These are phyloP conservation scores for Nicotiana paniculata DNA, from an alignment of 257 asterid genomes.

Conservation along the genomic window DNA sequence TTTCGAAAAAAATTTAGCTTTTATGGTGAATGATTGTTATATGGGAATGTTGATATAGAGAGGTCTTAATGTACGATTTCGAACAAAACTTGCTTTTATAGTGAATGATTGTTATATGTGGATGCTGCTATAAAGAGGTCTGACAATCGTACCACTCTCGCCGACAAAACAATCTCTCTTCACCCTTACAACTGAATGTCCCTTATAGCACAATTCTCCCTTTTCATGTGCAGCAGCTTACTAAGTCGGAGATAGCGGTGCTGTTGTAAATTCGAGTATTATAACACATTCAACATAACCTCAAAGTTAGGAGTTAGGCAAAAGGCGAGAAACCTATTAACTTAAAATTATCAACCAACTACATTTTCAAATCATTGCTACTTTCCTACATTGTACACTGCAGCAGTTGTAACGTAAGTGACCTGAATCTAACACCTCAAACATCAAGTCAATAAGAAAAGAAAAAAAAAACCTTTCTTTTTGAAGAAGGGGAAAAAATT, in stretches of 20 bases:
- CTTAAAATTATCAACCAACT: constrained; percentile 5
- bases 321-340: neutral
- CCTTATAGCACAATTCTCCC: neutral
- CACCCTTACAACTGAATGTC: too few relatives aligned
- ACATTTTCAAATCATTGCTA: constrained; percentile 17
- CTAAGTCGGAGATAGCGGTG: neutral
- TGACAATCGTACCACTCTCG: too few relatives aligned
- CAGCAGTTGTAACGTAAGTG: constrained; percentile 7
- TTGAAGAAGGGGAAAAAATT: neutral
- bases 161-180: too few relatives aligned
- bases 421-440: constrained; percentile 12
- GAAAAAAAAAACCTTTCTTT: neutral
- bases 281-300: neutral
- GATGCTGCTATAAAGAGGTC: too few relatives aligned
- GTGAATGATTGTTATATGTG: too few relatives aligned
- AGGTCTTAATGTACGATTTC: too few relatives aligned
- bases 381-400: constrained; percentile 15
- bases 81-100: too few relatives aligned
- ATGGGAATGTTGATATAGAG: too few relatives aligned
- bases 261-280: neutral
- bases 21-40: too few relatives aligned
- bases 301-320: neutral
- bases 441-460: constrained; percentile 3
- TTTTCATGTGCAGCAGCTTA: neutral
- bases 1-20: too few relatives aligned